Evolutionary conservation across 305 asterid genomes (phyloP), one percentile per base, ranked within the genome.

Genomic region (Ajuga reptans): DNA sequence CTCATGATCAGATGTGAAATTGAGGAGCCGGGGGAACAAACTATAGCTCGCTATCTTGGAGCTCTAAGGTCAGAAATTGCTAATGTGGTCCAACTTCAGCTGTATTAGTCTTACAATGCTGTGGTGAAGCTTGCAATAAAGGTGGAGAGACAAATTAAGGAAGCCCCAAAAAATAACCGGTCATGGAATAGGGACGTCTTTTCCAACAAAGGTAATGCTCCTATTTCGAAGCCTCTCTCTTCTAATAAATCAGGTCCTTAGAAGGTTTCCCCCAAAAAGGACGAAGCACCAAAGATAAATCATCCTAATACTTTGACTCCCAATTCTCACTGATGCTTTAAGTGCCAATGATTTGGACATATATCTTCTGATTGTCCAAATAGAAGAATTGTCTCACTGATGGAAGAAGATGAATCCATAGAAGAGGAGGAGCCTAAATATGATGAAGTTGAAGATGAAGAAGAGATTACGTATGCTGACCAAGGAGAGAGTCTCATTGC

Each of bases 341-440:
- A 68, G 16, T 68, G 58, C 2, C 57, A 31, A 4, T 66, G 73
- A 4, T 45, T 56, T 43, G 58, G 67, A 8, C 67, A 45, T 31
- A 42, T 57, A 9, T 27, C 47, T 1, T 15, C 18, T 0, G 49
- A 68, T 55, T 68, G 47, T 8, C 65, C 57, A 29, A 68, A 55
- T 56, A 2, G 17, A 12, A 21, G 11, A 31, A 14, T 45, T 2
- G 9, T 69, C 5, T 8, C 75, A 0, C 51, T 70, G 0, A 16
- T 70, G 0, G 61, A 70, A 36, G 52, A 70, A 12, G 59, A 69
- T 8, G 14, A 34, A 0, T 7, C 18, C 6, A 27, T 15, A 11
- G 6, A 46, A 8, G 3, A n/a, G 5, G 7, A 4, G 5, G 24
- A 2, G 4, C 18, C 24, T 11, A 5, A 3, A 15, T 10, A n/a